A percentile compares a stretch with the other conserved stretches of the same genome.
phyloP scores from a whole-genome alignment of 257 asterid species.

The Dorcoceras hygrometricum region DNA sequence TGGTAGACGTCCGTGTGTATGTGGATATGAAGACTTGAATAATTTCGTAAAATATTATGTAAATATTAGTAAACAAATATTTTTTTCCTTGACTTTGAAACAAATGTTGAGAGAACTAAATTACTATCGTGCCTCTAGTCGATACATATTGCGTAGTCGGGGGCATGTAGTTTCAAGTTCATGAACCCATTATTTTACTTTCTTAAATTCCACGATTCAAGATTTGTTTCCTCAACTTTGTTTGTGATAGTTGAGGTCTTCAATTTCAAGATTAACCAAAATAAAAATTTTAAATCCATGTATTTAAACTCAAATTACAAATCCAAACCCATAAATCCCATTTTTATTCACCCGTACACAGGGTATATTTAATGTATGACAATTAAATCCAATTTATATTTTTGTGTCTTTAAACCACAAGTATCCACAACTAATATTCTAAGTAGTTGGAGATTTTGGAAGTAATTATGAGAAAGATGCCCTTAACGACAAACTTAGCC shows the following conservation, averaged over 20 bases:
- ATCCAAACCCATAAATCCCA: no score
- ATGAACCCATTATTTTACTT: conserved; percentile 24
- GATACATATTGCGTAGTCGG: conserved; percentile 21
- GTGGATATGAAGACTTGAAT: neutral
- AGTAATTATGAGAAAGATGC: conserved; percentile 33
- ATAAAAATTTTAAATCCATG: no score
- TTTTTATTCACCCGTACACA: no score
- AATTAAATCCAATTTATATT: neutral
- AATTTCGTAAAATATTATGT: neutral
- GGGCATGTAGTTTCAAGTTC: conserved; percentile 32
- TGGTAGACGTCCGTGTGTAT: neutral
- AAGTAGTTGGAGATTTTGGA: conserved; percentile 27
- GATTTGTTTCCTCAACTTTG: neutral
- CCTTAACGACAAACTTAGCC: conserved; percentile 59
- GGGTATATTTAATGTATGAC: no score
- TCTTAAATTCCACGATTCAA: conserved; percentile 35
- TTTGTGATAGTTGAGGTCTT: no score
- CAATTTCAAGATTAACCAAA: neutral
- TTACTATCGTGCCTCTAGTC: conserved; percentile 15
- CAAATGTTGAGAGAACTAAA: neutral
- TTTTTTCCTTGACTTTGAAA: conserved; percentile 9
- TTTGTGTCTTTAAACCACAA: neutral
- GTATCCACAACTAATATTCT: conserved; percentile 27
- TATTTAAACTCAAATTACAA: no score
- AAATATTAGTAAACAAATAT: no score